Evolutionary conservation across 306 rosid species (phyloP), one percentile per base, ranked within the genome.

Genomic region (Potentilla sterilis): DNA sequence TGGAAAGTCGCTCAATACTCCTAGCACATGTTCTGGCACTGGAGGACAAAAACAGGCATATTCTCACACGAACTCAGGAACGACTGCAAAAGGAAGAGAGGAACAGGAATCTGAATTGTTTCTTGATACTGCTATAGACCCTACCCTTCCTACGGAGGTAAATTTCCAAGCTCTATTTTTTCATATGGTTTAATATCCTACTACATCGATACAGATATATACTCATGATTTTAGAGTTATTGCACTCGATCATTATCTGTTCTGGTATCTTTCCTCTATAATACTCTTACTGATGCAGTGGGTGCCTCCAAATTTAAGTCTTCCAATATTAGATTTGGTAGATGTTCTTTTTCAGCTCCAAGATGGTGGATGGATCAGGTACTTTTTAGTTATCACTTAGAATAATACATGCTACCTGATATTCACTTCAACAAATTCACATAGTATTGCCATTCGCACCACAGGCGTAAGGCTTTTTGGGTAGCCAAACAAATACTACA

Each of bases 341-440:
- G 99, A 96, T 75, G 97, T 92, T 84, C 88, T 96, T 84, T 83
- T 96, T 83, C 97, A 96, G 85, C 85, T 96, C 75, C 99, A 92
- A 62, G 99, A 96, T 80, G 99, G 99, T 70, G 99, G 99, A 77
- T 96, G 99, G 99, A 96, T 96, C 81, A 92, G 99, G 99, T 96
- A 80, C 75, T 73, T 75, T 69, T 24, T 75, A 68, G 70, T 59
- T 46, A 46, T 28, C 40, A 54, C 44, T 58, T 72, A 40, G 59
- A 44, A 54, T 55, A 69, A 21, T 49, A 3, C 43, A 48, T 40
- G 5, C 34, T 19, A 61, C 4, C 24, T 61, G 47, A 49, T 71
- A 49, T 22, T 32, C 18, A 66, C 51, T 69, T 43, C 57, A 62
- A 46, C 59, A 28, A 38, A 14, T 42, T 74, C 49, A 19, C 28